Evolutionary conservation across 371 early-diverging fungal species (phyloP).

Genomic region (Rhizopus arrhizus): DNA sequence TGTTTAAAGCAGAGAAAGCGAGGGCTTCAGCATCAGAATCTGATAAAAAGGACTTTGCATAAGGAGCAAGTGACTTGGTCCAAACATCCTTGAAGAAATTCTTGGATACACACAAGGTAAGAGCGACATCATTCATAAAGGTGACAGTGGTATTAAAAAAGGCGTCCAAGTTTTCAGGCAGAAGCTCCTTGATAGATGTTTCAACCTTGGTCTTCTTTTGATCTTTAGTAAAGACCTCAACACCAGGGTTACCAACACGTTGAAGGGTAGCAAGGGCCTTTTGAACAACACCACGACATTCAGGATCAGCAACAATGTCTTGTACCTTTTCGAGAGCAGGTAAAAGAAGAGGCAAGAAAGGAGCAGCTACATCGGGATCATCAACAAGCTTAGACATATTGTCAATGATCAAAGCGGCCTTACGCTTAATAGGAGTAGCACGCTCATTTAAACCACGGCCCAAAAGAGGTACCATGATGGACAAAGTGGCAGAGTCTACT

Average conservation of each 20-base stretch:
- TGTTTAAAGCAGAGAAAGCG: conserved; percentile 39
- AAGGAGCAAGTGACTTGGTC: conserved; percentile 50
- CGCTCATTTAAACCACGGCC: conserved; percentile 73
- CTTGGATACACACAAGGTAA: conserved; percentile 43
- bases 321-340: conserved; percentile 77
- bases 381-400: conserved; percentile 86
- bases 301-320: conserved; percentile 79
- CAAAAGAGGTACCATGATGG: conserved; percentile 81
- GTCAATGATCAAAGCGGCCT: conserved; percentile 81
- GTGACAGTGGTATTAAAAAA: conserved; percentile 30
- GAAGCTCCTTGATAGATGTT: conserved; percentile 39
- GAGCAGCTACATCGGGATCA: conserved; percentile 79
- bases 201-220: conserved; percentile 52
- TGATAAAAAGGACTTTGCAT: conserved; percentile 60
- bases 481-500: conserved; percentile 80
- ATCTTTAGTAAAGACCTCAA: conserved; percentile 42
- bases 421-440: conserved; percentile 71
- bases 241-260: conserved; percentile 41
- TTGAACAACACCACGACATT: conserved; percentile 69
- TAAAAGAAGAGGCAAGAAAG: conserved; percentile 79
- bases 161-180: conserved; percentile 38
- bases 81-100: conserved; percentile 46
- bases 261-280: conserved; percentile 52
- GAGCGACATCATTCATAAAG: conserved; percentile 52
- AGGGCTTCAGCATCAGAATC: conserved; percentile 33